Evolutionary conservation across 2,329 filamentous ascomycete species (phyloP), one percentile per base, ranked within the genome.

Genomic region (Cercospora sp.): DNA sequence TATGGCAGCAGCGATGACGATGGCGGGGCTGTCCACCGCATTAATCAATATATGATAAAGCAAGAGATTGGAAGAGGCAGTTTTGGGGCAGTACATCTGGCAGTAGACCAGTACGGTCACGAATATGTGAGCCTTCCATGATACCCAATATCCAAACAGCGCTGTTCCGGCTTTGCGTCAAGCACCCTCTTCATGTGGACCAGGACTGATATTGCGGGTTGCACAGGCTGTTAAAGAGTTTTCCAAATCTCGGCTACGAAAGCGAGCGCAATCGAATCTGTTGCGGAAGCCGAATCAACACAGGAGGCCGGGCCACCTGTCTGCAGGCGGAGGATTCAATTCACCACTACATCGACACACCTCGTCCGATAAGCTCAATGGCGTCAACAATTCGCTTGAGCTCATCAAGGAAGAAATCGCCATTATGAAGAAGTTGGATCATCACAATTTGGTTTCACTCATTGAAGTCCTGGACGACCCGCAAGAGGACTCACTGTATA

Each of bases 371-470:
- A 72, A 70, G 63, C 57, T 71, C 26, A 81, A 84, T 60, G 83
- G 86, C 69, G 85, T 86, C 53, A 90, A 91, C 77, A 90, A 90
- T 73, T 88, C 94, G 0, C 84, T 98, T 12, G 91, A 91, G 76
- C 83, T 98, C 68, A 98, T 99, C 79, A 91, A 93, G 69, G 92
- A 97, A 79, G 95, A 99, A 80, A 95, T 98, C 75, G 95, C 95
- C 67, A 96, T 98, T 77, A 98, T 99, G 94, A 99, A 98, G 84
- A 98, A 98, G 81, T 86, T 98, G 58, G 90, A 97, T 77, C 95
- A 99, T 77, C 90, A 89, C 30, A 99, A 98, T 77, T 84, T 99
- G n/a, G 94, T 98, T 13, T 89, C 91, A 57, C 83, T 99, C 61
- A 92, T 97, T 72, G 95, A 99, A 80, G 95, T 99, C 3, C 84